phyloP scores from a whole-genome alignment of 768 basidiomycete species.

The Clavaria fumosa region DNA sequence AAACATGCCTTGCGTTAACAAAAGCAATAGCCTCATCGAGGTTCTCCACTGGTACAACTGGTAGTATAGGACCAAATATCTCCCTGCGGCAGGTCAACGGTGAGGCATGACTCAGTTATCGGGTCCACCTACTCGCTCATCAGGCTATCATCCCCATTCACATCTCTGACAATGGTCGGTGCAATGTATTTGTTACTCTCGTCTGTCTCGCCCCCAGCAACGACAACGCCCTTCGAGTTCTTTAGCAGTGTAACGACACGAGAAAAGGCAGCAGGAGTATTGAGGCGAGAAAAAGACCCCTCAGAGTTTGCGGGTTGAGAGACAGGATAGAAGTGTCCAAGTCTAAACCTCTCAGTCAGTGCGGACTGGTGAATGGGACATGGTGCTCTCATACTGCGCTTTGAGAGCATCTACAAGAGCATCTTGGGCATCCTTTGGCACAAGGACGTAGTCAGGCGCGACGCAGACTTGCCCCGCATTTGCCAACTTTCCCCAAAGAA shows the following conservation, averaged over 20 bases:
- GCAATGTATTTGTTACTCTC: constrained; percentile 46
- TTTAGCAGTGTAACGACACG: constrained; percentile 51
- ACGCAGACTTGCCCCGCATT: constrained; percentile 72
- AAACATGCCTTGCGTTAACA: constrained; percentile 46
- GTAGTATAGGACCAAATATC: constrained; percentile 71
- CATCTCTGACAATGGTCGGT: constrained; percentile 56
- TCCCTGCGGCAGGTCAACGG: constrained; percentile 32
- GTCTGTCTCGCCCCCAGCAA: constrained; percentile 47
- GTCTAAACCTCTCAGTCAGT: constrained; percentile 18
- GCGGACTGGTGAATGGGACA: neutral
- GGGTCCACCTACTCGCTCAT: constrained; percentile 50
- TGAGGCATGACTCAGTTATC: neutral
- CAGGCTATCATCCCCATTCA: constrained; percentile 46
- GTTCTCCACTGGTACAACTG: constrained; percentile 55
- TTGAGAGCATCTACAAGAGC: constrained; percentile 30
- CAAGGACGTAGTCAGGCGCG: constrained; percentile 42
- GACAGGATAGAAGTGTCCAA: constrained; percentile 40
- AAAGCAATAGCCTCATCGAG: constrained; percentile 59
- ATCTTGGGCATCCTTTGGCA: constrained; percentile 30
- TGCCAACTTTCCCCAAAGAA: constrained; percentile 59
- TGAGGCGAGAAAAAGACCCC: constrained; percentile 34
- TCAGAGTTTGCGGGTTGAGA: constrained; percentile 28
- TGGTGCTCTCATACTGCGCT: constrained; percentile 23
- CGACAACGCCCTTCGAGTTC: constrained; percentile 47
- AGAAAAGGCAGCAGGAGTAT: constrained; percentile 36